A percentile compares a stretch with the other conserved stretches of the same genome.
These are phyloP conservation scores for Lyophyllum semitale DNA, from an alignment of 768 basidiomycete species.

Conservation along the genomic window DNA sequence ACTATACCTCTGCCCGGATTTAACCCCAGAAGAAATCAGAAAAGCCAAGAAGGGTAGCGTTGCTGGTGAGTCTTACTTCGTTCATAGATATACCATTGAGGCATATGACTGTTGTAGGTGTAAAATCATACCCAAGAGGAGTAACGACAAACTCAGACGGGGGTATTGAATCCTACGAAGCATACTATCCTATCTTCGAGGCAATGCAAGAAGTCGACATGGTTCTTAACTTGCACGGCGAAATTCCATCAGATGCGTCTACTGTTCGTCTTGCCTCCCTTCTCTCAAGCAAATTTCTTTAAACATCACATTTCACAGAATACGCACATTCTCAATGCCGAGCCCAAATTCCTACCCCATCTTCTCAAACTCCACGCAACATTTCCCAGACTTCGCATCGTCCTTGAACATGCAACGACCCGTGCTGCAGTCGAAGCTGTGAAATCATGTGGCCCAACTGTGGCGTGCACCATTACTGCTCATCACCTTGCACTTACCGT, in stretches of 20 bases:
- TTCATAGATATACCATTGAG: neutral
- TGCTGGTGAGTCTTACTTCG: slow-evolving; percentile 46
- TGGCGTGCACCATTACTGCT: slow-evolving; percentile 95
- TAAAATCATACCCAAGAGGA: slow-evolving; percentile 96
- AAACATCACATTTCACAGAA: slow-evolving; percentile 50
- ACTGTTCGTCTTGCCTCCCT: slow-evolving; percentile 42
- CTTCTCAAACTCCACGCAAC: slow-evolving; percentile 75
- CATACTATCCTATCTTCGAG: slow-evolving; percentile 90
- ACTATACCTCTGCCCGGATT: slow-evolving; percentile 87
- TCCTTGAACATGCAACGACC: slow-evolving; percentile 96
- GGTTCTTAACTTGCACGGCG: slow-evolving; percentile 96
- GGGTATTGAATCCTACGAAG: slow-evolving; percentile 94
- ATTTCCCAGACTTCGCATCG: slow-evolving; percentile 91
- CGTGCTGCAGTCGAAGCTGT: slow-evolving; percentile 88
- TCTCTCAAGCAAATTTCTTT: neutral
- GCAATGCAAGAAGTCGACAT: slow-evolving; percentile 93
- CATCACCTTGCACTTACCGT: slow-evolving; percentile 94
- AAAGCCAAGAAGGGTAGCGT: slow-evolving; percentile 88
- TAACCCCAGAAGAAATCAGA: slow-evolving; percentile 88
- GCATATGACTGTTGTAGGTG: slow-evolving; percentile 42
- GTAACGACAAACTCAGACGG: slow-evolving; percentile 97
- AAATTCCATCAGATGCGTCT: slow-evolving; percentile 84
- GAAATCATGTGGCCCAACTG: slow-evolving; percentile 73
- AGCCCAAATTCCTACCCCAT: slow-evolving; percentile 86
- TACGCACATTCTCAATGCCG: slow-evolving; percentile 91